Base-by-base conservation (phyloP, 1,284 basidiomycete genomes). In the Trichosporon coremiiforme region DNA sequence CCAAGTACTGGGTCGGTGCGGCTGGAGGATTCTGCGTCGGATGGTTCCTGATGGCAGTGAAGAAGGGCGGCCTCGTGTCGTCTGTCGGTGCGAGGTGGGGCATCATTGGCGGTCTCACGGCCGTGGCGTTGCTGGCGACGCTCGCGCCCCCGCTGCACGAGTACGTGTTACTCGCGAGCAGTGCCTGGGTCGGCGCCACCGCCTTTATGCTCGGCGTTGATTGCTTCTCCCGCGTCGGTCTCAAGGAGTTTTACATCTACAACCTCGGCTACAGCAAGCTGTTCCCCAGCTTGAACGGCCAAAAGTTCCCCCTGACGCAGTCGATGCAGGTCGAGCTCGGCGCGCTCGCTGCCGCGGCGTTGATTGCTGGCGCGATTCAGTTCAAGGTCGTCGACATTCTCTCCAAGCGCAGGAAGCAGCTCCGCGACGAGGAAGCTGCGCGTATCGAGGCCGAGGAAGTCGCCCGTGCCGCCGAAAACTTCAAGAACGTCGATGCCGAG, bases 161-260 rank as follows among this genome's bases (percentile, higher is more conserved):
- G 83, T 89, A 91, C 79, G 86, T 92, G 76, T 83, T 95, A 62
- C 88, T 96, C 73, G 83, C 91, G 63, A 90, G 92, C 64, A 96
- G 94, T 31, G 91, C 82, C 8, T 82, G 79, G 73, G 76, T 96
- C 69, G 95, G 95, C 25, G 90, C 94, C n/a, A 91, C 91, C n/a
- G 90, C 93, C 0, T 90, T 96, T 79, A 93, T 95, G 70, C 86
- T 98, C 22, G 95, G 95, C 9, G 89, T 97, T 66, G 95, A 98
- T 83, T 98, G 95, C 83, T 98, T 90, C 81, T 92, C 93, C 2
- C 91, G 92, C 6, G 92, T 90, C 4, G 92, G 91, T 29, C 87
- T 97, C 70, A 98, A 98, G 85, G 95, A 97, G 91, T 97, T 96
- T 84, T 98, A 97, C 83, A 86, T 96, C 66, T 96, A 92, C 89